Evolutionary conservation across 2,329 filamentous ascomycete genomes (phyloP).

Genomic region (Ascochyta viciae-villosae): DNA sequence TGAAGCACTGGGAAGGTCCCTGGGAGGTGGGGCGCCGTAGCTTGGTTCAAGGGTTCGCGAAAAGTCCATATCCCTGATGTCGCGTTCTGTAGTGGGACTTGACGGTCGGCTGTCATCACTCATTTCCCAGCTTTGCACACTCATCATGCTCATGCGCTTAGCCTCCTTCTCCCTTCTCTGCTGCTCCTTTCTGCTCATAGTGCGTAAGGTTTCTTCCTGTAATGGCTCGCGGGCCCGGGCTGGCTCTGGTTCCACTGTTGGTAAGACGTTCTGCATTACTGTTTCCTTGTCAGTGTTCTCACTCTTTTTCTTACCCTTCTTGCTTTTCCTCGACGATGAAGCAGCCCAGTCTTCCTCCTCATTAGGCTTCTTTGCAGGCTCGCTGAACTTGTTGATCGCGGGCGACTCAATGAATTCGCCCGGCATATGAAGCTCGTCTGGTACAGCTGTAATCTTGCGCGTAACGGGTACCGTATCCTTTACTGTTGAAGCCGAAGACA

Average conservation of each 20-base stretch:
- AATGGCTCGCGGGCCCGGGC: constrained; percentile 14
- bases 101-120: constrained; percentile 33
- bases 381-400: constrained; percentile 3
- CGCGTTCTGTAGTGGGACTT: constrained; percentile 42
- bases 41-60: background rate
- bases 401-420: constrained; percentile 63
- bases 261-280: constrained; percentile 27
- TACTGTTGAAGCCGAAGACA: constrained; percentile 8
- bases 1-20: constrained; percentile 12
- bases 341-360: constrained; percentile 24
- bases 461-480: constrained; percentile 48
- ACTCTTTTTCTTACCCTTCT: constrained; percentile 37
- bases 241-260: constrained; percentile 17
- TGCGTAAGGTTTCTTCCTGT: constrained; percentile 25
- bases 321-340: constrained; percentile 27
- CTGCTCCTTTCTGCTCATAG: constrained; percentile 50
- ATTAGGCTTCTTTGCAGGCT: constrained; percentile 41
- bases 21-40: background rate
- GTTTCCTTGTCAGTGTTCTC: constrained; percentile 33
- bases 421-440: constrained; percentile 67
- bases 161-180: constrained; percentile 45
- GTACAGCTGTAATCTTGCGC: constrained; percentile 54
- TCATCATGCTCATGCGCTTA: constrained; percentile 35
- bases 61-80: constrained; percentile 26
- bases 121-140: constrained; percentile 41